These are phyloP conservation scores for Metschnikowia chrysomelidarum DNA, from an alignment of 805 yeast genomes.

Conservation along the genomic window DNA sequence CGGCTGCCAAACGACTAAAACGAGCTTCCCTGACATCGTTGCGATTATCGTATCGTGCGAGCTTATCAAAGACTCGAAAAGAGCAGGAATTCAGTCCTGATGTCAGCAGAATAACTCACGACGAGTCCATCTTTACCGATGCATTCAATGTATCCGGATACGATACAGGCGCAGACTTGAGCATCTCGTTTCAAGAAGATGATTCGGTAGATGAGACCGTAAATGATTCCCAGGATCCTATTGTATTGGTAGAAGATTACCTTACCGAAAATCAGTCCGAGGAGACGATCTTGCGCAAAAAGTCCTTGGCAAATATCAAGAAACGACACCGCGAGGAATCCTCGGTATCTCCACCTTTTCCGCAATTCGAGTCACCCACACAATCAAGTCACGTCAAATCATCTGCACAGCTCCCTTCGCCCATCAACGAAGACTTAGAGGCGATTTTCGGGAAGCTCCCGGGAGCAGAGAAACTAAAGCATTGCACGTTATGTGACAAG, in stretches of 20 bases:
- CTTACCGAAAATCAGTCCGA: conserved; percentile 22
- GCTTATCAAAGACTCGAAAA: not conserved
- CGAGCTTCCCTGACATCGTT: conserved; percentile 10
- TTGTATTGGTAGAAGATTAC: conserved; percentile 58
- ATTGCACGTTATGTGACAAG: conserved; percentile 68
- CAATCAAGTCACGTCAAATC: too few species aligned
- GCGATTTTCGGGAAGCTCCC: conserved; percentile 40
- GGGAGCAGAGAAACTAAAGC: conserved; percentile 38
- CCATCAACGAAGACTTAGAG: conserved; percentile 27
- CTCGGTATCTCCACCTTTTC: conserved; percentile 2
- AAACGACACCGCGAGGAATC: conserved; percentile 17
- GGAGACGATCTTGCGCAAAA: conserved; percentile 24
- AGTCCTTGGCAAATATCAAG: conserved; percentile 40
- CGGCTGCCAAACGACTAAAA: conserved; percentile 17
- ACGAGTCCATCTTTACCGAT: not conserved
- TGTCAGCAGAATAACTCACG: not conserved
- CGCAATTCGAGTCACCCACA: not conserved
- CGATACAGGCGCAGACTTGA: not conserved
- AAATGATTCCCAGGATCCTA: conserved; percentile 35
- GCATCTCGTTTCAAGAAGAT: conserved; percentile 2
- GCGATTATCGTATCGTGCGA: not conserved
- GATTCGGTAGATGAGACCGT: conserved; percentile 16
- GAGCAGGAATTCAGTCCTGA: conserved; percentile 1
- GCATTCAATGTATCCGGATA: not conserved
- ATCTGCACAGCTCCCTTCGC: not conserved